Evolutionary conservation across 768 basidiomycete genomes (phyloP).

Genomic region (Lactarius indigo): DNA sequence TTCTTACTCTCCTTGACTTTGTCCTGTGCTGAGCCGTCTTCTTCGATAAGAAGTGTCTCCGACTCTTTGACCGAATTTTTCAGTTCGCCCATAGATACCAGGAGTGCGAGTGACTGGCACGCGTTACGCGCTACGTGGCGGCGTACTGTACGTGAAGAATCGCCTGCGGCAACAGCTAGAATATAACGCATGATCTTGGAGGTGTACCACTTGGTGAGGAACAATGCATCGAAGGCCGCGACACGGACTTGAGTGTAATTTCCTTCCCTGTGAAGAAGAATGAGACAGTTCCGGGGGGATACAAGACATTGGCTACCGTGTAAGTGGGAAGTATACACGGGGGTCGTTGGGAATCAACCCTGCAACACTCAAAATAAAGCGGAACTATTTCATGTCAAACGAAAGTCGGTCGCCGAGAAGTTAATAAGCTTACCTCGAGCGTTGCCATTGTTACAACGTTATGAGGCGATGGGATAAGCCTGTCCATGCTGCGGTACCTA

Average conservation of each 20-base stretch:
- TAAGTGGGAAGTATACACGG: conserved; percentile 79
- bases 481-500: conserved; percentile 91
- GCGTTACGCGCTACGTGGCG: conserved; percentile 85
- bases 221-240: conserved; percentile 90
- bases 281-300: background rate
- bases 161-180: conserved; percentile 79
- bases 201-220: conserved; percentile 85
- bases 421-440: conserved; percentile 59
- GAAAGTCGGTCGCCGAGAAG: background rate
- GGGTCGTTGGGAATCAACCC: conserved; percentile 75
- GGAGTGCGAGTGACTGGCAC: conserved; percentile 80
- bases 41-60: conserved; percentile 79
- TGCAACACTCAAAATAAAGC: conserved; percentile 71
- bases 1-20: conserved; percentile 69
- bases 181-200: conserved; percentile 84
- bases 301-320: conserved; percentile 54
- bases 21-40: conserved; percentile 72
- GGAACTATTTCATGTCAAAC: conserved; percentile 53
- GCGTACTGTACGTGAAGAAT: conserved; percentile 76
- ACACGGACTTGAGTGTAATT: conserved; percentile 90
- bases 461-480: conserved; percentile 89
- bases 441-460: conserved; percentile 91
- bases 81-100: conserved; percentile 90
- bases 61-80: conserved; percentile 68
- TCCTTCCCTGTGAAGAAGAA: conserved; percentile 62